Base-by-base conservation (phyloP, 208 protist species). In the Acanthamoeba culbertsoni region DNA sequence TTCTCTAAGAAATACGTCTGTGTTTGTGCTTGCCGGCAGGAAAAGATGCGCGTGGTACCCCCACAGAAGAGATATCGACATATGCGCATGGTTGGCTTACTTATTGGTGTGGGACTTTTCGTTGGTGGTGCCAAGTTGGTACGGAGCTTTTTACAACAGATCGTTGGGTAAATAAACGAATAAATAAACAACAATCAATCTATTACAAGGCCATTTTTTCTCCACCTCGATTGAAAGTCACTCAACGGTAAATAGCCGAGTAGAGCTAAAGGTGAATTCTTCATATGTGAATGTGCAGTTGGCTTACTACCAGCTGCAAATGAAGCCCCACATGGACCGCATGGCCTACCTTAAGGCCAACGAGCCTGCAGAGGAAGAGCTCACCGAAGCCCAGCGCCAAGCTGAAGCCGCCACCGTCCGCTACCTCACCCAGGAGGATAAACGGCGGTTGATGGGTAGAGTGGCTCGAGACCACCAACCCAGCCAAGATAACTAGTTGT, bases 291-390 rank as follows among this genome's bases (percentile, higher is more conserved):
- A 8, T 55, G 8, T 79, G 71, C 40, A 79, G 71, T 33, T 7
- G 71, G 71, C 71, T 8, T 79, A 79, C 40, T 79, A 40, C 10
- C 6, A 79, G 40, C 71, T 79, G 40, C 71, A 79, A 14, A 45
- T 79, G n/a, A 79, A 48, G 42, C 71, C 71, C 10, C 71, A 79
- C 40, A 53, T 43, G 40, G 71, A 79, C 2, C 35, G 71, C 0
- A 79, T 79, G 71, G 71, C 71, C 71, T 79, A 79, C 40, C 71
- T 79, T 23, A 79, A 51, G 42, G 33, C 35, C 35, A 20, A 79
- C 18, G 71, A 79, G 16, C 37, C 40, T 4, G 23, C 23, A 23
- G 14, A 23, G 26, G 71, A 79, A 51, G 71, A 79, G 42, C 71
- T 79, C 40, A 79, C 71, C 18, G 71, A 79, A 14, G 71, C 71